Evolutionary conservation across 2,329 filamentous ascomycete species (phyloP).

Genomic region (Aspergillaceae sp.): DNA sequence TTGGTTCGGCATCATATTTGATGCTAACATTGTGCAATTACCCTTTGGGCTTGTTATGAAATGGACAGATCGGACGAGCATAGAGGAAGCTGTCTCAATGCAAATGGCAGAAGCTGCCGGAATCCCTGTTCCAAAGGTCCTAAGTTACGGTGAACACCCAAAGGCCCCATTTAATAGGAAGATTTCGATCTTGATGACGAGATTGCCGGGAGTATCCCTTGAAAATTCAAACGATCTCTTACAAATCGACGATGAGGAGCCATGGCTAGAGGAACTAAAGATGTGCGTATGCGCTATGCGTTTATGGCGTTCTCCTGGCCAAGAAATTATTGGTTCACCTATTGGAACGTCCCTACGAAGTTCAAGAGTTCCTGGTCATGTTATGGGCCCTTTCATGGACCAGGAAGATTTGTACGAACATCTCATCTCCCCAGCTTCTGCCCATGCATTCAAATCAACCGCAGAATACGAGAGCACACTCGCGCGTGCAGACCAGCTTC

Average conservation of each 20-base stretch:
- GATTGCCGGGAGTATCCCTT: slow-evolving; percentile 26
- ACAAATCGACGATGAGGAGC: slow-evolving; percentile 19
- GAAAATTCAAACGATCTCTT: slow-evolving; percentile 21
- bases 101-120: slow-evolving; percentile 27
- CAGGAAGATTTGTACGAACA: slow-evolving; percentile 20
- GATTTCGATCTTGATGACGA: slow-evolving; percentile 37
- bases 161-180: slow-evolving; percentile 8
- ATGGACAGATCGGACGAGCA: slow-evolving; percentile 28
- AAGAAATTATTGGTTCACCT: slow-evolving; percentile 21
- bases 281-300: slow-evolving; percentile 28
- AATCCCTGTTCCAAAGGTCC: slow-evolving; percentile 27
- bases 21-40: slow-evolving; percentile 22
- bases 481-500: slow-evolving; percentile 10
- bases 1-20: slow-evolving; percentile 17
- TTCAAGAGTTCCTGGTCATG: slow-evolving; percentile 24
- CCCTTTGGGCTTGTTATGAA: slow-evolving; percentile 35
- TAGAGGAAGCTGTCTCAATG: slow-evolving; percentile 30
- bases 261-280: slow-evolving; percentile 28
- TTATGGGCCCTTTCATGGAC: slow-evolving; percentile 23
- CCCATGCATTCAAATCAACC: slow-evolving; percentile 18
- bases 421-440: slow-evolving; percentile 20
- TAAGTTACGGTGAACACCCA: slow-evolving; percentile 27
- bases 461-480: slow-evolving; percentile 19
- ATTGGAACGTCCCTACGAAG: slow-evolving; percentile 23
- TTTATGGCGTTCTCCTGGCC: slow-evolving; percentile 21